These are phyloP conservation scores for Apiotrichum montevideense DNA, from an alignment of 1,284 basidiomycete genomes.

Conservation along the genomic window DNA sequence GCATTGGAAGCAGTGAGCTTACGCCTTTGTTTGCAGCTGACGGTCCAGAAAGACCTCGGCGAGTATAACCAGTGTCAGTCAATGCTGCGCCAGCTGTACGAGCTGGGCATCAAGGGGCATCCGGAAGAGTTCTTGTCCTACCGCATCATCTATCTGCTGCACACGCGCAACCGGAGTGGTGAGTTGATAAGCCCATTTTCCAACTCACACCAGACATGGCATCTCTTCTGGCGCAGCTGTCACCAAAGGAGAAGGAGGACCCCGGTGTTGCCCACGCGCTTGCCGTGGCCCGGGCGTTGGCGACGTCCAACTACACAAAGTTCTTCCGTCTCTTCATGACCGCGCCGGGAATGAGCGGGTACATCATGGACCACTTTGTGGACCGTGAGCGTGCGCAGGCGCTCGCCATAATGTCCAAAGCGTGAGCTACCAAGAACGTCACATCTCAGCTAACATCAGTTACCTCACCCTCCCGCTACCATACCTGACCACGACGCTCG, in stretches of 20 bases:
- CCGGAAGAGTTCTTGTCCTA: conserved; percentile 96
- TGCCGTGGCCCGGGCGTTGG: conserved; percentile 75
- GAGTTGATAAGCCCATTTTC: conserved; percentile 28
- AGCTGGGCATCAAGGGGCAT: conserved; percentile 82
- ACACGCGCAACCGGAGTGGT: conserved; percentile 92
- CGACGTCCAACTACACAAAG: conserved; percentile 88
- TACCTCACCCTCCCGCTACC: conserved; percentile 70
- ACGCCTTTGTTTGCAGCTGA: conserved; percentile 4
- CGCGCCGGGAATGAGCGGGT: conserved; percentile 95
- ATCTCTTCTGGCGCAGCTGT: conserved; percentile 91
- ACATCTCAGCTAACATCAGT: conserved; percentile 48
- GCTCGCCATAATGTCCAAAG: conserved; percentile 82
- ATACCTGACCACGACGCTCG: conserved; percentile 74
- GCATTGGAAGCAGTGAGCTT: conserved; percentile 78
- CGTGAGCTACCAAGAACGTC: conserved; percentile 50
- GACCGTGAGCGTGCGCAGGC: conserved; percentile 83
- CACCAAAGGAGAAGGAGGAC: conserved; percentile 74
- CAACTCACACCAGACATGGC: conserved; percentile 69
- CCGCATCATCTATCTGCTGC: conserved; percentile 89
- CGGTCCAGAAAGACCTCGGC: conserved; percentile 78
- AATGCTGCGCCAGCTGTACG: conserved; percentile 82
- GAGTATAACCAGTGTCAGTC: conserved; percentile 99
- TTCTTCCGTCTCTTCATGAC: conserved; percentile 79
- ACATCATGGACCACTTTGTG: conserved; percentile 99
- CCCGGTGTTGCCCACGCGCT: conserved; percentile 81